Evolutionary conservation across 2,329 filamentous ascomycete species (phyloP), one percentile per base, ranked within the genome.

Genomic region (Sclerotinia trifoliorum): DNA sequence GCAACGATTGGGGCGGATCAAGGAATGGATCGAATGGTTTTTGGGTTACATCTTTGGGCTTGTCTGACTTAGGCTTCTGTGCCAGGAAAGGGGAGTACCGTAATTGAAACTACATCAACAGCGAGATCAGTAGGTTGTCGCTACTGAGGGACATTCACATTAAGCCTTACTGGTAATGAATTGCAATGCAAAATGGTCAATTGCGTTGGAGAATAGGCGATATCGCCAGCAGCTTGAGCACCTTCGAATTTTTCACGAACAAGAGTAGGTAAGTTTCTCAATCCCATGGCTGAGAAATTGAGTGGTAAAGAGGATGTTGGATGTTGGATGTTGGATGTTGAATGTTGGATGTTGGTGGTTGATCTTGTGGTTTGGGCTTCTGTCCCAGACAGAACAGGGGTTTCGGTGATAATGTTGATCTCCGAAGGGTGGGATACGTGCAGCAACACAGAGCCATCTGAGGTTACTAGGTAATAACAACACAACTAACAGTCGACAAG

Each of bases 31-130:
- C 85, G 73, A 84, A 82, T 3, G 80, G 80, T 60, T 77, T 78
- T 35, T 77, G 71, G 26, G 75, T 70, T 48, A 74, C 70, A 57
- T 67, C 56, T 52, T 52, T 55, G 6, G 71, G 72, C 54, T 78
- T 75, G 39, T 75, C 75, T 52, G 71, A 80, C 73, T 83, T 86
- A 5, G 90, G 89, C 75, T 92, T 92, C 74, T 85, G 86, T 60
- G 88, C 88, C 5, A 93, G 82, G 0, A 88, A 80, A 0, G 89
- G 89, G 11, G 89, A 90, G 80, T 87, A 92, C 64, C 90, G 88
- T 2, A 93, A 80, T 79, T 93, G 90, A 75, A 92, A 91, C 89
- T 91, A 71, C 3, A 29, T 48, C 26, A n/a, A 48, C 21, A 24
- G 24, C 44, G 29, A 52, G 10, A 44, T 61, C 52, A 69, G 66